These are phyloP conservation scores for Lyophyllum semitale DNA, from an alignment of 768 basidiomycete genomes.

Conservation along the genomic window DNA sequence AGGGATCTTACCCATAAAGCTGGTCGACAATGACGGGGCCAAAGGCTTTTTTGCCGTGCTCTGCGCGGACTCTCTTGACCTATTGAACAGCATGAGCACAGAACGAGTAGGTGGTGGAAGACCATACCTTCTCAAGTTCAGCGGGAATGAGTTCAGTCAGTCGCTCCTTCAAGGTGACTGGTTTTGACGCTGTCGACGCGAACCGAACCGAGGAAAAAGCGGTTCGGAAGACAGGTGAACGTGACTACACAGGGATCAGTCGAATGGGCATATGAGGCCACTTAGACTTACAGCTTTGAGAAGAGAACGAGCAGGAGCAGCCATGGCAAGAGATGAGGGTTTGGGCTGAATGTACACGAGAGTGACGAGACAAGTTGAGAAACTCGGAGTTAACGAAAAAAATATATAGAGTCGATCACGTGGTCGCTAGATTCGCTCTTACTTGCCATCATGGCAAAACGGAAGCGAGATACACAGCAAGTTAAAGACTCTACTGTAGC, in stretches of 20 bases:
- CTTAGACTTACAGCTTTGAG: constrained; percentile 38
- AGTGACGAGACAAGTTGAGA: constrained; percentile 18
- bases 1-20: constrained; percentile 70
- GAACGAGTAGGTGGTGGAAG: too few species aligned
- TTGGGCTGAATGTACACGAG: constrained; percentile 6
- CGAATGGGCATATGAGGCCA: not conserved
- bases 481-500: constrained; percentile 11
- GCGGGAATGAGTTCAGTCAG: constrained; percentile 91
- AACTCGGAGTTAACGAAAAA: constrained; percentile 13
- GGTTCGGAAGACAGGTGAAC: constrained; percentile 46
- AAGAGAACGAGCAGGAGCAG: constrained; percentile 36
- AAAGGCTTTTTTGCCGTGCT: constrained; percentile 91
- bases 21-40: constrained; percentile 91
- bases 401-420: constrained; percentile 23
- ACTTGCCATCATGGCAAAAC: constrained; percentile 29
- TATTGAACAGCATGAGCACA: constrained; percentile 23
- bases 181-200: constrained; percentile 66
- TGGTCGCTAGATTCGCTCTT: constrained; percentile 20
- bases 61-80: constrained; percentile 83
- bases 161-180: constrained; percentile 85
- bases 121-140: constrained; percentile 73
- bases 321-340: constrained; percentile 36
- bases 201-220: constrained; percentile 53
- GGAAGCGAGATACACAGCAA: constrained; percentile 29
- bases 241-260: constrained; percentile 40